Evolutionary conservation across 1,284 basidiomycete genomes (phyloP).

Genomic region (Pholiota adiposa): DNA sequence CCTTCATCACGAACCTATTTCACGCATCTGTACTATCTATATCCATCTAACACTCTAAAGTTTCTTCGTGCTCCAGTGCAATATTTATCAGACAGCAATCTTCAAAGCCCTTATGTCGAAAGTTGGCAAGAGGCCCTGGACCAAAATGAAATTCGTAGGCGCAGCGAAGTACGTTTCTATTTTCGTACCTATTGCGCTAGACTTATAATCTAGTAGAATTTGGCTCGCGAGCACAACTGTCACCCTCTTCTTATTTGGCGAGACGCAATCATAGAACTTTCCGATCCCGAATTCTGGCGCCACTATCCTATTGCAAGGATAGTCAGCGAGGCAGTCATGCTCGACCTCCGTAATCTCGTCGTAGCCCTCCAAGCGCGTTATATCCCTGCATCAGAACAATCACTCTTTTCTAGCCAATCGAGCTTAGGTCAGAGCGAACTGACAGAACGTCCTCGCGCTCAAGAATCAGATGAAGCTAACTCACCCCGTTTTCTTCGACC

Average conservation of each 20-base stretch:
- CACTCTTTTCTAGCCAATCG: not conserved
- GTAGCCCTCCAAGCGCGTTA: constrained; percentile 28
- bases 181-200: not conserved
- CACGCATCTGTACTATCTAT: constrained; percentile 85
- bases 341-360: constrained; percentile 64
- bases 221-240: constrained; percentile 74
- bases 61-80: constrained; percentile 72
- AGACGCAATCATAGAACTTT: constrained; percentile 66
- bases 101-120: constrained; percentile 60
- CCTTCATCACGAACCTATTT: constrained; percentile 71
- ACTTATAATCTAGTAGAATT: constrained; percentile 45
- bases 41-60: constrained; percentile 80
- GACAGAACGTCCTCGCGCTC: constrained; percentile 2
- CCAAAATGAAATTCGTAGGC: constrained; percentile 69
- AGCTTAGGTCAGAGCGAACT: not conserved
- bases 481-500: constrained; percentile 31
- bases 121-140: constrained; percentile 74
- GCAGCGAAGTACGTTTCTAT: constrained; percentile 55
- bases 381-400: constrained; percentile 13
- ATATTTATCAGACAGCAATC: constrained; percentile 57
- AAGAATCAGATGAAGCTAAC: not conserved
- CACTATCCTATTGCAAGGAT: constrained; percentile 70
- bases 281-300: constrained; percentile 67
- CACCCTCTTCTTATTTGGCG: constrained; percentile 76
- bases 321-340: constrained; percentile 71